These are phyloP conservation scores for Leishmania amazonensis DNA, from an alignment of 208 protist genomes.

Conservation along the genomic window DNA sequence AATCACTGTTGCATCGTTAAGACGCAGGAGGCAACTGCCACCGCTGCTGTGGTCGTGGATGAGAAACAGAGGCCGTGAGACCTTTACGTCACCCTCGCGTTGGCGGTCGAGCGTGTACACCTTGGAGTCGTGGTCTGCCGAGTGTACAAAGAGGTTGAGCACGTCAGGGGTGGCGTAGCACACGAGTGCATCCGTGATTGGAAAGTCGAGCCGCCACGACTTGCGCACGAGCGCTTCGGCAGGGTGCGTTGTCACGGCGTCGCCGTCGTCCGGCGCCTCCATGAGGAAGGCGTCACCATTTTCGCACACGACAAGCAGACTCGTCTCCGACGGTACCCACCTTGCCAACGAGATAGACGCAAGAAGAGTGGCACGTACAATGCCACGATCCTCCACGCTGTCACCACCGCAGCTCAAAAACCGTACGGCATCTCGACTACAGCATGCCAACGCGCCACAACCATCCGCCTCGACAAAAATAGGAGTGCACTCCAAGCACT, in stretches of 20 bases:
- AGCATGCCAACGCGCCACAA: slow-evolving; percentile 17
- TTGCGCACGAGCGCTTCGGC: slow-evolving; percentile 45
- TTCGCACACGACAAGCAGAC: slow-evolving; percentile 50
- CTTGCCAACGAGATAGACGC: slow-evolving; percentile 33
- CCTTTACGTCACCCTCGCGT: slow-evolving; percentile 53
- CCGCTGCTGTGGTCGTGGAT: slow-evolving; percentile 78
- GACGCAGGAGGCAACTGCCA: slow-evolving; percentile 47
- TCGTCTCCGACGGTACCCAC: slow-evolving; percentile 35
- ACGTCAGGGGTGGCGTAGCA: slow-evolving; percentile 45
- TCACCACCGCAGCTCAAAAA: slow-evolving; percentile 19
- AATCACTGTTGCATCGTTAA: slow-evolving; percentile 42
- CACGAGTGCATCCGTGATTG: slow-evolving; percentile 53
- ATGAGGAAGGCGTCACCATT: slow-evolving; percentile 75
- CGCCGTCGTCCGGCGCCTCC: slow-evolving; percentile 28
- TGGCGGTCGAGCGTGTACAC: slow-evolving; percentile 78
- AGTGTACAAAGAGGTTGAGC: slow-evolving; percentile 76
- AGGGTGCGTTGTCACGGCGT: slow-evolving; percentile 27
- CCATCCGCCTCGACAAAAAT: slow-evolving; percentile 24
- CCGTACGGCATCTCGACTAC: slow-evolving; percentile 12
- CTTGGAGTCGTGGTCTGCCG: slow-evolving; percentile 85
- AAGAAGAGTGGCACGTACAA: slow-evolving; percentile 25
- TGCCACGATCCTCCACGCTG: slow-evolving; percentile 11
- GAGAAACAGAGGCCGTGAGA: slow-evolving; percentile 72
- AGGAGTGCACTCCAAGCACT: slow-evolving; percentile 14
- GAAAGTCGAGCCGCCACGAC: slow-evolving; percentile 84